Conservation (phyloP, 805 yeast species). For the Metschnikowia reukaufii region DNA sequence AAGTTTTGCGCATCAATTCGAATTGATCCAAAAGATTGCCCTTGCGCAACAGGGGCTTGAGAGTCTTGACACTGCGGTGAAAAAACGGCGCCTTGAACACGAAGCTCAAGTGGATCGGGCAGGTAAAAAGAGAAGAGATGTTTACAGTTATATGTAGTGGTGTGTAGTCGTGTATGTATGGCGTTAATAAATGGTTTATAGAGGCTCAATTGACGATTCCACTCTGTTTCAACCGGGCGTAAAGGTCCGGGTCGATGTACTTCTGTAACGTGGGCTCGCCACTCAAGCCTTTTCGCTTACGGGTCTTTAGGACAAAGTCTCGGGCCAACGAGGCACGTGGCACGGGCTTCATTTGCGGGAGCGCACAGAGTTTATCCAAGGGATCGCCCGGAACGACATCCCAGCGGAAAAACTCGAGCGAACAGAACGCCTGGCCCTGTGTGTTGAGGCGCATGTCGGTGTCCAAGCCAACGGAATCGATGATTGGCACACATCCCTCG, state of each 20-base stretch:
- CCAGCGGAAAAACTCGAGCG: conserved; percentile 70
- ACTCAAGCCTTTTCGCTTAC: conserved; percentile 81
- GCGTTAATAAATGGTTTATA: neutral
- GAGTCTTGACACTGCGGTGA: conserved; percentile 3
- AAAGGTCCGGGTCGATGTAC: conserved; percentile 64
- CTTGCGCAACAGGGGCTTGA: conserved; percentile 24
- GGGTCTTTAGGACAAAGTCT: conserved; percentile 85
- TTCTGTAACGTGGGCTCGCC: conserved; percentile 61
- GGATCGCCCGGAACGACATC: conserved; percentile 89
- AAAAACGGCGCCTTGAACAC: neutral
- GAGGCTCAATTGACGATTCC: conserved; percentile 31
- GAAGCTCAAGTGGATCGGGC: neutral
- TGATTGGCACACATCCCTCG: conserved; percentile 73
- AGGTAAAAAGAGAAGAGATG: conserved; percentile 1
- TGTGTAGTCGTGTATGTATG: neutral
- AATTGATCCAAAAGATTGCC: conserved; percentile 23
- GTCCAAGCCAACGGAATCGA: conserved; percentile 88
- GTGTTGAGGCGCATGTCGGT: conserved; percentile 78
- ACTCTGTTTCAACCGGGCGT: conserved; percentile 49
- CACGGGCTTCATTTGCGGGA: conserved; percentile 77
- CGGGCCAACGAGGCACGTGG: conserved; percentile 69
- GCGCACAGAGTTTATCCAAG: conserved; percentile 58
- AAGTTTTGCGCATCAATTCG: conserved; percentile 31
- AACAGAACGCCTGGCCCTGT: conserved; percentile 74
- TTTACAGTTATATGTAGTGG: neutral